Conservation (phyloP, 83 land plant species). For the Thuja plicata region DNA sequence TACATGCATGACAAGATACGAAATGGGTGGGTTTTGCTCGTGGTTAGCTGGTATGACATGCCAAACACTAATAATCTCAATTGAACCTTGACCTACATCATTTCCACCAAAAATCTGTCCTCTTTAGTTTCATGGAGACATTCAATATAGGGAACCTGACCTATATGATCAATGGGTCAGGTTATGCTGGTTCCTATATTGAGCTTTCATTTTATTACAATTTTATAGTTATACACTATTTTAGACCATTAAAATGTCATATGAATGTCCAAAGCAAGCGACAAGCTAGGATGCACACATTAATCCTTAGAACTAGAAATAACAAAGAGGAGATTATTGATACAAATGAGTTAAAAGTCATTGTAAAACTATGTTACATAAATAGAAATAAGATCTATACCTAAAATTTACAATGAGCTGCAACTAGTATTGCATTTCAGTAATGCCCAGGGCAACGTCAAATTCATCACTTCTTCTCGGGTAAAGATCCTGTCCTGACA, state of each 20-base stretch:
- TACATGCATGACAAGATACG: neutral
- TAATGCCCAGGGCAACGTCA: neutral
- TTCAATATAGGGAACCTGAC: neutral
- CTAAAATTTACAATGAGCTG: neutral
- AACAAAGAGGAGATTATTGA: neutral
- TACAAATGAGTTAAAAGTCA: neutral
- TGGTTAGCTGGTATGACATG: neutral
- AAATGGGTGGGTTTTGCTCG: neutral
- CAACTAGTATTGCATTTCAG: neutral
- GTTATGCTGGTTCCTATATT: no score
- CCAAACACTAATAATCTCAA: neutral
- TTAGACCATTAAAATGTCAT: neutral
- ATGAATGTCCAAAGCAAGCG: neutral
- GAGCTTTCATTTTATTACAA: no score
- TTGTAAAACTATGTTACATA: neutral
- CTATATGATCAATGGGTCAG: neutral
- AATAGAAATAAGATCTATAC: neutral
- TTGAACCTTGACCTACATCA: neutral
- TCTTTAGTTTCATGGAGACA: neutral
- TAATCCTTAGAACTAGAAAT: conserved; percentile 1
- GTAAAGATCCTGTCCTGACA: neutral
- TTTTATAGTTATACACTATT: no score
- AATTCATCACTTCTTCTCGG: neutral
- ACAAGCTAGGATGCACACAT: neutral
- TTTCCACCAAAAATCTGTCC: neutral